Conservation (phyloP, 2,329 filamentous ascomycete species). For the Trichophyton simii region DNA sequence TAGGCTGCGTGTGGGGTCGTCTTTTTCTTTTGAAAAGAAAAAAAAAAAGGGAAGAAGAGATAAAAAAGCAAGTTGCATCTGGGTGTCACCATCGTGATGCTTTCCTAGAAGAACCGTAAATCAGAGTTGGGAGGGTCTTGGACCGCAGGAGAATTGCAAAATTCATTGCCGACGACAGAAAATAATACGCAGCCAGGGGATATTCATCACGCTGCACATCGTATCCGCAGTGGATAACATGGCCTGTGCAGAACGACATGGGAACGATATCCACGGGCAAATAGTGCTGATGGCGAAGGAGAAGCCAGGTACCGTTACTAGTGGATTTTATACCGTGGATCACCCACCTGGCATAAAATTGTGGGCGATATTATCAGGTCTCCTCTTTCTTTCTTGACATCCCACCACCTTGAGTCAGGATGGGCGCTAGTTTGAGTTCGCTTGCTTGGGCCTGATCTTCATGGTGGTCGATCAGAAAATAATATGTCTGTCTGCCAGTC, state of each 20-base stretch:
- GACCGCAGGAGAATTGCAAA: conserved; percentile 4
- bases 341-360: conserved; percentile 1
- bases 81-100: conserved; percentile 6
- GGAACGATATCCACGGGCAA: conserved; percentile 1
- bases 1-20: conserved; percentile 2
- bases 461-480: not conserved
- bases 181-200: conserved; percentile 4
- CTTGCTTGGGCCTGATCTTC: conserved; percentile 4
- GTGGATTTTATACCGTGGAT: not conserved
- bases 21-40: not conserved
- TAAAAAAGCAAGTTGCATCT: conserved; percentile 1
- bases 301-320: conserved; percentile 5
- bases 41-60: not conserved
- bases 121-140: conserved; percentile 8
- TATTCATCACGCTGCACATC: conserved; percentile 7
- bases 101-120: conserved; percentile 6
- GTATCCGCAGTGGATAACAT: conserved; percentile 12
- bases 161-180: conserved; percentile 3
- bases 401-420: not conserved
- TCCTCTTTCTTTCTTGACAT: not conserved
- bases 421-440: not conserved
- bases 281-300: not conserved
- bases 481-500: not conserved
- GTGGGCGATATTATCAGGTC: not conserved
- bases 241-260: conserved; percentile 10